A percentile compares a stretch with the other conserved stretches of the same genome.
These are phyloP conservation scores for Pulveroboletus sp. DNA, from an alignment of 768 basidiomycete genomes.

Conservation along the genomic window DNA sequence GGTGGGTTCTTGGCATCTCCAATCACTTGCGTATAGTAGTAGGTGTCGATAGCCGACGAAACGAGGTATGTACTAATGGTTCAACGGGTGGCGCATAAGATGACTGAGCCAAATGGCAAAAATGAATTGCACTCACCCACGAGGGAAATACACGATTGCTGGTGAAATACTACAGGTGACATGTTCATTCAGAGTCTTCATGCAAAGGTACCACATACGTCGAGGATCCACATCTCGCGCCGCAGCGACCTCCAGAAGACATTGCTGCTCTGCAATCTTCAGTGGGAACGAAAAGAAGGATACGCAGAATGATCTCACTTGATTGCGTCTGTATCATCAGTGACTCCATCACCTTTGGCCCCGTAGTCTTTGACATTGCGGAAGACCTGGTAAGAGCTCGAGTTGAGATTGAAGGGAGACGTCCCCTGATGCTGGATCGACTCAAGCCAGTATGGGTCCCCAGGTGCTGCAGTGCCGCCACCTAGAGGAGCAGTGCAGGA, in stretches of 20 bases:
- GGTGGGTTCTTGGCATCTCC: no score
- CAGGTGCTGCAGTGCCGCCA: slow-evolving; percentile 42
- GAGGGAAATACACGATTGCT: slow-evolving; percentile 67
- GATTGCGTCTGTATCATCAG: slow-evolving; percentile 69
- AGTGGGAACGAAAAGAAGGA: neutral
- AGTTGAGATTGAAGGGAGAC: slow-evolving; percentile 54
- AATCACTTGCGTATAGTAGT: slow-evolving; percentile 27
- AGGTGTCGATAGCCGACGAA: slow-evolving; percentile 24
- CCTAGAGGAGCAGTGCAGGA: slow-evolving; percentile 24
- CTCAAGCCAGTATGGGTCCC: slow-evolving; percentile 64
- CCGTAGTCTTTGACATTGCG: slow-evolving; percentile 59
- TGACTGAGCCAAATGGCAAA: no score
- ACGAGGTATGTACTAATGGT: slow-evolving; percentile 26
- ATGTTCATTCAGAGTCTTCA: neutral
- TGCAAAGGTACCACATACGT: slow-evolving; percentile 30
- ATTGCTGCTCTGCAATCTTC: slow-evolving; percentile 49
- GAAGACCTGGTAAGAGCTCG: slow-evolving; percentile 56
- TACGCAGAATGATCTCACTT: slow-evolving; percentile 39
- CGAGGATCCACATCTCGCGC: slow-evolving; percentile 50
- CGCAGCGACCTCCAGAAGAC: slow-evolving; percentile 53
- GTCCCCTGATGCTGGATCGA: slow-evolving; percentile 63
- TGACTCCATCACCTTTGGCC: slow-evolving; percentile 36
- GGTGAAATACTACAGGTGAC: slow-evolving; percentile 38
- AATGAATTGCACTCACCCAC: slow-evolving; percentile 40
- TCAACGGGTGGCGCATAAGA: neutral